Evolutionary conservation across 345 rosid genomes (phyloP), one percentile per base, ranked within the genome.

Genomic region (Syzygium aromaticum): DNA sequence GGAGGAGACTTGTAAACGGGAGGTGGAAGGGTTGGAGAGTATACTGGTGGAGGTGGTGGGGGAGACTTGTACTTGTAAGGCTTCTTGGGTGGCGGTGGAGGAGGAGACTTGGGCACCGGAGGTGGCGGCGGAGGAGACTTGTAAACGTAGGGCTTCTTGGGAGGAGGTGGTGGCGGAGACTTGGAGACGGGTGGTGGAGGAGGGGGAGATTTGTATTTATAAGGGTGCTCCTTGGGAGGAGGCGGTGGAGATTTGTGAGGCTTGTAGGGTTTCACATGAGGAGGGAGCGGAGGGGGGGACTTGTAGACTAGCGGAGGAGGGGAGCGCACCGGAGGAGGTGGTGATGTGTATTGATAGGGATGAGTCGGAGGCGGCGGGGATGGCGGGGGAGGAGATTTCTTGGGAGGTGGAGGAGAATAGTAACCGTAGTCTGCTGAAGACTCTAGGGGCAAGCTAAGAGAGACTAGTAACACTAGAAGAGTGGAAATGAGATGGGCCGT

Each of bases 401-500:
- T 52, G 56, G 56, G 56, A 6, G 22, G 56, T 15, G 56, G 56
- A 53, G 56, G 57, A 19, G 57, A 28, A 40, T 91, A 23, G 89
- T 94, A 89, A 61, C 21, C 61, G 89, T 94, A 87, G 84, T 89
- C 19, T 3, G 94, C 96, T 4, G 91, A 82, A 83, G 90, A 87
- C 89, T 93, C 86, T 5, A 88, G 61, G 15, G 94, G 93, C 54
- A 92, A 92, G 87, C 86, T 84, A 16, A 95, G 90, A 85, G 95
- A 91, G 51, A 95, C 15, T 22, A 92, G 49, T 16, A 90, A 86
- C 89, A 92, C 88, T 38, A 95, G 78, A 19, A 96, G 92, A 86
- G 94, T 89, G 87, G 90, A 90, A 57, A 90, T 52, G 77, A 93
- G 85, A 63, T 93, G 92, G 90, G 92, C 93, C 95, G 88, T 92